These are phyloP conservation scores for Corynespora cassiicola DNA, from an alignment of 2,329 filamentous ascomycete genomes.

Conservation along the genomic window DNA sequence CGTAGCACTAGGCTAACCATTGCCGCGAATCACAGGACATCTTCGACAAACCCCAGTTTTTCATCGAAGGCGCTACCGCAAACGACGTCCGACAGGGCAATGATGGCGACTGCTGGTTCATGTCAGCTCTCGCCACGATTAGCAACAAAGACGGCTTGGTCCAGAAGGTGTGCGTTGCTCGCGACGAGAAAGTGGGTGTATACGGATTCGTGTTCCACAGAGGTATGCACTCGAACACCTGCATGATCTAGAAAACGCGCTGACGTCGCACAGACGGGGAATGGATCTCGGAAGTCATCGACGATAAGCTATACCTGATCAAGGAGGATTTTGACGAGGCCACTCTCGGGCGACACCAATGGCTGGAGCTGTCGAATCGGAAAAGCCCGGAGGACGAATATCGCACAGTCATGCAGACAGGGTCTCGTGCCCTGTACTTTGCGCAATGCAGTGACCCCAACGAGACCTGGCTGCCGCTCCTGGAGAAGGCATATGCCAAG, in stretches of 20 bases:
- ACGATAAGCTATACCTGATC: conserved; percentile 87
- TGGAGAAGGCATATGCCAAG: conserved; percentile 86
- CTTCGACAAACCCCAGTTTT: conserved; percentile 79
- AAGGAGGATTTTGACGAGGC: conserved; percentile 81
- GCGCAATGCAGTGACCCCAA: conserved; percentile 77
- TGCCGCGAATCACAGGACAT: conserved; percentile 66
- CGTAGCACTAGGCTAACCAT: conserved; percentile 19
- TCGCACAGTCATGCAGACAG: conserved; percentile 71
- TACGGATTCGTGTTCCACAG: conserved; percentile 87
- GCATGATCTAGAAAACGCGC: conserved; percentile 14
- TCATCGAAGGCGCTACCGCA: conserved; percentile 75
- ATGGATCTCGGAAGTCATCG: conserved; percentile 90
- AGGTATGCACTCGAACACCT: conserved; percentile 46
- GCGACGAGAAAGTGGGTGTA: conserved; percentile 75
- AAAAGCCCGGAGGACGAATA: conserved; percentile 76
- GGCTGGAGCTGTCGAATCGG: conserved; percentile 74
- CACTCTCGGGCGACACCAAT: conserved; percentile 74
- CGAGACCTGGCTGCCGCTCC: conserved; percentile 81
- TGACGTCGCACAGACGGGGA: conserved; percentile 69
- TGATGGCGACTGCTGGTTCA: conserved; percentile 85
- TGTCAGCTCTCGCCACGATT: conserved; percentile 79
- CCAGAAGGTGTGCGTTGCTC: conserved; percentile 74
- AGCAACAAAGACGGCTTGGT: conserved; percentile 76
- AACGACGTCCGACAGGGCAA: conserved; percentile 81
- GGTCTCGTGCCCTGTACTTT: conserved; percentile 79